Base-by-base conservation (phyloP, 2,329 filamentous ascomycete genomes). In the Tetracladium maxilliforme region DNA sequence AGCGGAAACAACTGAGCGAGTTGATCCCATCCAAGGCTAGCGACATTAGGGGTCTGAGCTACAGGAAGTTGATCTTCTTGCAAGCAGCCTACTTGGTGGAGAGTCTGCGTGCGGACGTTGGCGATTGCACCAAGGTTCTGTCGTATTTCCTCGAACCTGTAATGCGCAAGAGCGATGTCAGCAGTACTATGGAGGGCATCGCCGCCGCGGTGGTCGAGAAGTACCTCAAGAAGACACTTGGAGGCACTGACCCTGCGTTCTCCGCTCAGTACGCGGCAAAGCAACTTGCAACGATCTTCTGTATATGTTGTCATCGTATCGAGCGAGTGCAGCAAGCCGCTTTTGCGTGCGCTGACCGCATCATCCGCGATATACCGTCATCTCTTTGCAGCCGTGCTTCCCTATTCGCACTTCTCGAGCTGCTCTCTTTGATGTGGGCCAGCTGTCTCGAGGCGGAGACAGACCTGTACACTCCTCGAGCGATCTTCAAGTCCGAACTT, bases 101-200 rank as follows among this genome's bases (percentile, higher is more conserved):
- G 47, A 87, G 72, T 30, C 58, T 98, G 14, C 74, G 92, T 30
- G 86, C 86, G 12, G 74, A 79, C 29, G 69, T 80, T 6, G 90
- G 90, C 7, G 80, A 93, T 44, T 95, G 86, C 47, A 92, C 83
- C 14, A 83, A 86, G 43, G 76, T 84, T 4, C 56, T 95, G 21
- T 77, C 73, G 0, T 98, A 98, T 51, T 98, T 95, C 50, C 58
- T 92, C n/a, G 90, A 98, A 42, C 84, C 84, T 6, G 86, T 82
- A 39, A 77, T 76, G 68, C 62, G 69, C 19, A 65, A 58, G 30
- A 62, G 62, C 9, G 70, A 75, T 25, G 66, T 75, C 26, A 70
- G 63, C 44, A 67, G 54, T 37, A 64, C 63, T 15, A 76, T 77
- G 71, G 69, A 74, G 33, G 64, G 65, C 7, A 64, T 76, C 30